Percentiles rank a stretch among this genome's conserved stretches.
Conservation (phyloP, 768 basidiomycete genomes). For the Mycena polygramma region DNA sequence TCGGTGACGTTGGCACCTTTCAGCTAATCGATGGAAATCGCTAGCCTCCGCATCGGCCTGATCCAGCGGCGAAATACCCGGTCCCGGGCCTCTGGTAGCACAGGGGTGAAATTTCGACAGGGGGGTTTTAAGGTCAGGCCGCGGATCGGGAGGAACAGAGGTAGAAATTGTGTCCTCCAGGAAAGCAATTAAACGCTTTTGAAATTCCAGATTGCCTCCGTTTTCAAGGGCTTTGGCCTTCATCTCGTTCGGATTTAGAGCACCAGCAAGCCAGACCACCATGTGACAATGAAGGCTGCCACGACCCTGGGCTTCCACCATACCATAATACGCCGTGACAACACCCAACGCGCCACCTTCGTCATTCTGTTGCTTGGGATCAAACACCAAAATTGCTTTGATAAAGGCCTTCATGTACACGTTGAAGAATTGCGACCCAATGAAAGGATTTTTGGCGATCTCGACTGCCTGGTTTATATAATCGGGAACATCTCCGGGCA, state of each 20-base stretch:
- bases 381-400: not conserved
- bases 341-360: not conserved
- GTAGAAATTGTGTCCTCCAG: not conserved
- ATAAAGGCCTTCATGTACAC: not conserved
- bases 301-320: not conserved
- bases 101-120: not conserved
- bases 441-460: not conserved
- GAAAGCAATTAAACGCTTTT: not conserved
- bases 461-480: not conserved
- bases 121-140: not conserved
- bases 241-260: not conserved
- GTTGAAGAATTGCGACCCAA: not conserved
- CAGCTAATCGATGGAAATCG: not conserved
- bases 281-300: constrained; percentile 1
- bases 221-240: not conserved
- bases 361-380: not conserved
- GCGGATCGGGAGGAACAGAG: not conserved
- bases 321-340: not conserved
- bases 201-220: not conserved
- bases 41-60: not conserved
- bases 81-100: not conserved
- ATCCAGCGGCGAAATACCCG: not conserved
- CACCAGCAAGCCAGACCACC: not conserved
- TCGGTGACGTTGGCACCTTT: not conserved
- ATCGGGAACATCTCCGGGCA: not conserved